Percentiles rank a stretch among this genome's conserved stretches.
These are phyloP conservation scores for Botrytis porri DNA, from an alignment of 2,329 filamentous ascomycete genomes.

Conservation along the genomic window DNA sequence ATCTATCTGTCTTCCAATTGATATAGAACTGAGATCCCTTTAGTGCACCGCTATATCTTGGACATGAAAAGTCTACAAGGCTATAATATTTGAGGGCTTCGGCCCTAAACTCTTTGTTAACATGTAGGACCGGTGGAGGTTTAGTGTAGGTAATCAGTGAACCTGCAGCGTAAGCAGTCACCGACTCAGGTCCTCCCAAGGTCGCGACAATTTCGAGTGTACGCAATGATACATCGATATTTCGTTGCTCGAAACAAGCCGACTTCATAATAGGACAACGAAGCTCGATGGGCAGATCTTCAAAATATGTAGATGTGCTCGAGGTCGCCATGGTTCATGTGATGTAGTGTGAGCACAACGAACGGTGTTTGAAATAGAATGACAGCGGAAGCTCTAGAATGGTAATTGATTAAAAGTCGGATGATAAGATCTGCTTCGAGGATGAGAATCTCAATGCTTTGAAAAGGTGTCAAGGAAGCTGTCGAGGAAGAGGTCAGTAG, in stretches of 20 bases:
- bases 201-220: too few species aligned
- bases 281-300: not conserved
- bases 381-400: not conserved
- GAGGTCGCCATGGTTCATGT: not conserved
- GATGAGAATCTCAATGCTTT: not conserved
- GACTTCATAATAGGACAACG: not conserved
- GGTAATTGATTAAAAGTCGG: not conserved
- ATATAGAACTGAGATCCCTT: not conserved
- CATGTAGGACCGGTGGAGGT: not conserved
- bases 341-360: not conserved
- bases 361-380: not conserved
- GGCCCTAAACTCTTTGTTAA: not conserved
- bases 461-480: not conserved
- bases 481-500: not conserved
- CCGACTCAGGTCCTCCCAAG: not conserved
- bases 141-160: not conserved
- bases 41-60: not conserved
- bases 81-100: not conserved
- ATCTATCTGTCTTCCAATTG: not conserved
- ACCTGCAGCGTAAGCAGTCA: not conserved
- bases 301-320: not conserved
- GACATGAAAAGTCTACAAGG: not conserved
- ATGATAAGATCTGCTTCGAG: not conserved
- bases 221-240: not conserved
- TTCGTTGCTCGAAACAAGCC: not conserved